Evolutionary conservation across 2,329 filamentous ascomycete genomes (phyloP).

Genomic region (Pseudogymnoascus destructans): DNA sequence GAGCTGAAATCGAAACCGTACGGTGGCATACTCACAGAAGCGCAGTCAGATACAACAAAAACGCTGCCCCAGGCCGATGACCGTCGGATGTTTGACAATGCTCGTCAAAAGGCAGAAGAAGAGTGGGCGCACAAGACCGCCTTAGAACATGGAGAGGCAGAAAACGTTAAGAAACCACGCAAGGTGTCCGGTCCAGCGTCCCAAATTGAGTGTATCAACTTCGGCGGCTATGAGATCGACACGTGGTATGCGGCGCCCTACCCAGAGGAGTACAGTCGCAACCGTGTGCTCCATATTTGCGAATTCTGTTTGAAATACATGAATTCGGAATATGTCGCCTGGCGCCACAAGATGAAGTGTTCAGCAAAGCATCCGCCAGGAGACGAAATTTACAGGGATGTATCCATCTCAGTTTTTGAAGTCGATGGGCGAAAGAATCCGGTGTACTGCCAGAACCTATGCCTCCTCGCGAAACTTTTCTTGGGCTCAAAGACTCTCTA

Average conservation of each 20-base stretch:
- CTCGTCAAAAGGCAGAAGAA: conserved; percentile 81
- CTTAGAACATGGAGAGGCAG: conserved; percentile 56
- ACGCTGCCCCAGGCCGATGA: conserved; percentile 73
- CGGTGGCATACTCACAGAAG: conserved; percentile 79
- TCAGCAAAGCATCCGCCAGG: conserved; percentile 92
- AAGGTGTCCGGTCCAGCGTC: conserved; percentile 79
- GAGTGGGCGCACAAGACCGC: conserved; percentile 64
- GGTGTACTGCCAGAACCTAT: conserved; percentile 97
- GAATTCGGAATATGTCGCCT: conserved; percentile 97
- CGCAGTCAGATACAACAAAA: conserved; percentile 80
- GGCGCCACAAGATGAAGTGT: conserved; percentile 95
- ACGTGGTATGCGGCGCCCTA: conserved; percentile 99
- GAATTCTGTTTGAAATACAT: conserved; percentile 99
- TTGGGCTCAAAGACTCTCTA: conserved; percentile 97
- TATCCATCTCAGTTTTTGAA: conserved; percentile 88
- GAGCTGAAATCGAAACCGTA: conserved; percentile 89
- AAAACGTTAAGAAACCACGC: conserved; percentile 49
- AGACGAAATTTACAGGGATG: conserved; percentile 91
- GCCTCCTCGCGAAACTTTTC: conserved; percentile 89
- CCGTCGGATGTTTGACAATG: conserved; percentile 75
- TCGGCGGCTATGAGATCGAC: conserved; percentile 94
- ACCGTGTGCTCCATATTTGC: conserved; percentile 94
- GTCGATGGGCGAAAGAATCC: conserved; percentile 95
- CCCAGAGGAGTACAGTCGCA: conserved; percentile 94
- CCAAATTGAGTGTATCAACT: conserved; percentile 97